Base-by-base conservation (phyloP, 2,329 filamentous ascomycete species). In the Pseudogymnoascus sp. region DNA sequence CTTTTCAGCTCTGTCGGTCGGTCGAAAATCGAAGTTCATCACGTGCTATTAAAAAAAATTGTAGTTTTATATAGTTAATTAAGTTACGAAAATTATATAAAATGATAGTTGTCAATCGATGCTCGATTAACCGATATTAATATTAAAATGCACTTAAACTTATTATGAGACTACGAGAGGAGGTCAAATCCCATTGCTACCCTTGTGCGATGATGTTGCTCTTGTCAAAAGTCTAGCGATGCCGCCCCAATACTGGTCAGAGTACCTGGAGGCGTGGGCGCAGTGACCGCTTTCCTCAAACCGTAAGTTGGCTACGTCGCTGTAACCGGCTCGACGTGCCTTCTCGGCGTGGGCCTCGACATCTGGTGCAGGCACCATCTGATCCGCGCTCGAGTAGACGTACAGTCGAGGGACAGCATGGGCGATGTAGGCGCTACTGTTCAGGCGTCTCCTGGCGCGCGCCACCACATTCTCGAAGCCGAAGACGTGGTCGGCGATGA, bases 401-500 rank as follows among this genome's bases (percentile, higher is more conserved):
- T 50, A 50, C 44, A 50, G 12, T 25, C 44, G 23, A 14, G 44
- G 44, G 4, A 28, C 44, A 3, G 10, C 21, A 4, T 8, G 3
- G 21, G 0, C 44, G 21, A 50, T 28, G 12, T 25, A 50, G 11
- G 5, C 12, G 14, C 21, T n/a, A 2, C 44, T 50, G 7, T 50
- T 50, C 21, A 50, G 21, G 21, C 44, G 12, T 25, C 44, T 28
- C 44, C 44, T 50, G 6, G 21, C 21, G 21, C 44, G 21, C 7
- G 44, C 44, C 5, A 50, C 12, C 12, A 25, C 44, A 25, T 50
- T 50, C 44, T 50, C 21, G 44, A 50, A 50, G 21, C 44, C 44
- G 7, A 50, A 25, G 16, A 86, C 72, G 0, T 76, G 74, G 71
- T 88, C 85, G 0, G 85, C 84, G 62, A 85, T 77, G 1, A 87